phyloP scores from a whole-genome alignment of 345 rosid genomes.

The Mallotus nudiflorus region DNA sequence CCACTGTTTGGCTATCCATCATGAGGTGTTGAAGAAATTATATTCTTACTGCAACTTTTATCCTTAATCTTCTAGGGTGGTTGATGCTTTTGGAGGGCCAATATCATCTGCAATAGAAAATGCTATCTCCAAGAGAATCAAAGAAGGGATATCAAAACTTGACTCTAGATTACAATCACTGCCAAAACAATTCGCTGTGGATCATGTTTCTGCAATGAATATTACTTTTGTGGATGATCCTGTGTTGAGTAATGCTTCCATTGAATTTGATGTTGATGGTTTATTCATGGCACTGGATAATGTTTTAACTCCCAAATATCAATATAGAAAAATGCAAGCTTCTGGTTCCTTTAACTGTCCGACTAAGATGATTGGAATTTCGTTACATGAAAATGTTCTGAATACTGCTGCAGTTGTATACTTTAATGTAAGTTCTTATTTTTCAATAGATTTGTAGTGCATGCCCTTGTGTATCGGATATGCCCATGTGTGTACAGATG shows the following conservation, averaged over 20 bases:
- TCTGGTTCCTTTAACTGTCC: constrained; percentile 21
- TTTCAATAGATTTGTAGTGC: background rate
- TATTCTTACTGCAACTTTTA: background rate
- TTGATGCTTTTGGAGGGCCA: constrained; percentile 58
- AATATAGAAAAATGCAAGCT: constrained; percentile 15
- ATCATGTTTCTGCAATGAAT: constrained; percentile 54
- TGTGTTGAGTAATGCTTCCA: constrained; percentile 42
- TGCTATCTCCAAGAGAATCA: constrained; percentile 47
- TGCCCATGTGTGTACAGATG: background rate
- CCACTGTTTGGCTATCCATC: background rate
- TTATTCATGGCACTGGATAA: constrained; percentile 40
- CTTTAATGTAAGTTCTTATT: constrained; percentile 58
- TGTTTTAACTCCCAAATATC: constrained; percentile 21
- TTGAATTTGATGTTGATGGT: constrained; percentile 54
- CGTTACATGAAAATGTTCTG: constrained; percentile 58
- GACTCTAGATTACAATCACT: constrained; percentile 59
- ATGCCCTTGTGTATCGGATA: background rate
- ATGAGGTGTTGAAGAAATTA: background rate
- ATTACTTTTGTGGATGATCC: constrained; percentile 60
- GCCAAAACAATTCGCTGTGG: constrained; percentile 53
- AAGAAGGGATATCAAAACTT: constrained; percentile 56
- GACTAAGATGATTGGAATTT: constrained; percentile 51
- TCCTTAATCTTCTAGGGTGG: constrained; percentile 40
- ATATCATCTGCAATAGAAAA: constrained; percentile 55
- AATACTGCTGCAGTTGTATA: constrained; percentile 58